Evolutionary conservation across 1,284 basidiomycete genomes (phyloP).

Genomic region (Malassezia vespertilionis): DNA sequence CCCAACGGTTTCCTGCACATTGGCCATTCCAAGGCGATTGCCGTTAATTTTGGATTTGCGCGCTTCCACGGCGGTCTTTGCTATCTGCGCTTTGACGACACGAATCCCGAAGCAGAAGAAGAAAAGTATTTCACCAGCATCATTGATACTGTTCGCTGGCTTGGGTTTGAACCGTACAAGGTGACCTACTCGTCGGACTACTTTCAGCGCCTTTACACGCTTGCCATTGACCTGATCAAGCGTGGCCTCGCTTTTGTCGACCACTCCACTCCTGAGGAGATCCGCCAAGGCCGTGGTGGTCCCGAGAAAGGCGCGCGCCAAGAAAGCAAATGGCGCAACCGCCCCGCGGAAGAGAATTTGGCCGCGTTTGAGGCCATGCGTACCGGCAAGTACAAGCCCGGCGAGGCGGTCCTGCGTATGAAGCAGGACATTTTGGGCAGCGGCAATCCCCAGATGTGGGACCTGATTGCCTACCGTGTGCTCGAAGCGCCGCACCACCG

Average conservation of each 20-base stretch:
- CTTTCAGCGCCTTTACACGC: constrained; percentile 74
- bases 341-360: constrained; percentile 74
- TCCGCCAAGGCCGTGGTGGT: constrained; percentile 71
- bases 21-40: constrained; percentile 93
- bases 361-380: constrained; percentile 86
- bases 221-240: constrained; percentile 82
- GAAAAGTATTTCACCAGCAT: constrained; percentile 92
- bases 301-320: constrained; percentile 71
- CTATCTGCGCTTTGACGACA: constrained; percentile 93
- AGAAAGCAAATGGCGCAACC: constrained; percentile 73
- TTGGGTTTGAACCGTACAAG: constrained; percentile 96
- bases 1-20: constrained; percentile 95
- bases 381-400: constrained; percentile 75
- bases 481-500: constrained; percentile 83
- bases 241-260: constrained; percentile 90
- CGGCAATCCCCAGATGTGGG: constrained; percentile 99
- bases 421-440: constrained; percentile 80
- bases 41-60: constrained; percentile 95
- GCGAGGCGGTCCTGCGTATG: constrained; percentile 87
- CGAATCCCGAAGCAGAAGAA: constrained; percentile 96
- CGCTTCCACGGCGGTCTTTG: constrained; percentile 79
- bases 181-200: constrained; percentile 99
- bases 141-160: constrained; percentile 86
- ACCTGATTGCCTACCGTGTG: constrained; percentile 90
- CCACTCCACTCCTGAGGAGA: constrained; percentile 88